These are phyloP conservation scores for Trametes villosa DNA, from an alignment of 768 basidiomycete genomes.

Conservation along the genomic window DNA sequence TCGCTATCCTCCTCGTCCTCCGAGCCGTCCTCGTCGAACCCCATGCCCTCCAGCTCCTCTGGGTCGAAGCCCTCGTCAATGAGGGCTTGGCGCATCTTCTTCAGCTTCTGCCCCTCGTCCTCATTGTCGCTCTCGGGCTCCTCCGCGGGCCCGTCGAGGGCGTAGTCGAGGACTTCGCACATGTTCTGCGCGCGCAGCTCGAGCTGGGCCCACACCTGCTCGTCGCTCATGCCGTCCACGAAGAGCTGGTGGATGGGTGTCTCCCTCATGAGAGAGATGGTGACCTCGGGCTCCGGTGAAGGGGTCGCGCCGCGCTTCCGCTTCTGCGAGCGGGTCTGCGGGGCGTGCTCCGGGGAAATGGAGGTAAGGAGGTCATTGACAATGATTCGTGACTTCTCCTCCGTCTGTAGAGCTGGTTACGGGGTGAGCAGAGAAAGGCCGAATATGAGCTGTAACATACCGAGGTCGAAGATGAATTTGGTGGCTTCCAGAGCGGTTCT, in stretches of 20 bases:
- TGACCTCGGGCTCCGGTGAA: conserved; percentile 36
- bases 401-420: conserved; percentile 64
- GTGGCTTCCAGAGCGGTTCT: conserved; percentile 65
- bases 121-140: conserved; percentile 29
- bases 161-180: conserved; percentile 67
- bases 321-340: conserved; percentile 75
- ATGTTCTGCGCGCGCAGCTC: conserved; percentile 78
- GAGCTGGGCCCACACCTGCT: conserved; percentile 94
- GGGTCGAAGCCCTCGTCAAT: conserved; percentile 38
- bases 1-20: conserved; percentile 40
- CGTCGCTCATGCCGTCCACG: conserved; percentile 76
- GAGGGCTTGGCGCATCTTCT: conserved; percentile 28
- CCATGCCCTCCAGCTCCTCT: conserved; percentile 35
- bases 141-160: conserved; percentile 55
- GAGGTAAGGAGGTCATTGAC: conserved; percentile 69
- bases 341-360: conserved; percentile 66
- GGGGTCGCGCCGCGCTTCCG: conserved; percentile 43
- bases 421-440: conserved; percentile 9
- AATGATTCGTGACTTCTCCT: conserved; percentile 64
- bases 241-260: conserved; percentile 83
- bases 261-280: conserved; percentile 40
- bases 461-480: conserved; percentile 77
- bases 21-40: conserved; percentile 36
- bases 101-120: conserved; percentile 32
- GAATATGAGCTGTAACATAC: conserved; percentile 48